phyloP scores from a whole-genome alignment of 2,329 filamentous ascomycete species.

The Acrocalymma vagum region DNA sequence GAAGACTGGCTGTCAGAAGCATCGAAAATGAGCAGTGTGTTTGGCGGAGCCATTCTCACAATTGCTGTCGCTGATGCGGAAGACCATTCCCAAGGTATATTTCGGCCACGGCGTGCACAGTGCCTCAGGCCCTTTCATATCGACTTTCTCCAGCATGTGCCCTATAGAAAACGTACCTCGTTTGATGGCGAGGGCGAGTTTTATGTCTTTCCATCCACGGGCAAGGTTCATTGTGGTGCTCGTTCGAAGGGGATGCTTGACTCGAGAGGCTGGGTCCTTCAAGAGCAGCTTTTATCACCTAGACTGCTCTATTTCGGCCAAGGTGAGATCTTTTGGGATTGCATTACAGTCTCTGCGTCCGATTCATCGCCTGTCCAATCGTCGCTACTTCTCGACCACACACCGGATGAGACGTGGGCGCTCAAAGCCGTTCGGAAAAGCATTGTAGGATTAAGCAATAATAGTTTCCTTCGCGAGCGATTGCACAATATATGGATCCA shows the following conservation, averaged over 20 bases:
- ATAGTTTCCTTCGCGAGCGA: not conserved
- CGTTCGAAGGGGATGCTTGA: conserved; percentile 12
- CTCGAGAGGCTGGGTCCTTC: conserved; percentile 16
- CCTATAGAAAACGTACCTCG: not conserved
- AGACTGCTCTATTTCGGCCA: conserved; percentile 13
- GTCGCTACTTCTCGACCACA: conserved; percentile 10
- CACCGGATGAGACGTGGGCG: conserved; percentile 16
- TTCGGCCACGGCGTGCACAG: conserved; percentile 6
- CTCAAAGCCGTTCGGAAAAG: conserved; percentile 13
- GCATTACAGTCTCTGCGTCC: conserved; percentile 12
- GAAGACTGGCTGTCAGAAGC: conserved; percentile 23
- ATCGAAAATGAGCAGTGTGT: conserved; percentile 18
- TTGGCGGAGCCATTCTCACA: conserved; percentile 11
- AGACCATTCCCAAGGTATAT: conserved; percentile 14
- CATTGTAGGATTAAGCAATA: conserved; percentile 1
- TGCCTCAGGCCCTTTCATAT: conserved; percentile 12
- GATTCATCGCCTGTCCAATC: conserved; percentile 16
- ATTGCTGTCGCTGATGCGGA: conserved; percentile 16
- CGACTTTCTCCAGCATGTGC: not conserved
- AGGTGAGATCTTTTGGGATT: conserved; percentile 17
- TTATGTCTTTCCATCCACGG: conserved; percentile 8
- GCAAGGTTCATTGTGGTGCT: not conserved
- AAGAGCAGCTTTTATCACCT: conserved; percentile 18
- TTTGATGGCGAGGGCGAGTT: conserved; percentile 5
- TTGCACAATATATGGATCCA: conserved; percentile 10